These are phyloP conservation scores for Scedosporium dehoogii DNA, from an alignment of 2,329 filamentous ascomycete species.

Conservation along the genomic window DNA sequence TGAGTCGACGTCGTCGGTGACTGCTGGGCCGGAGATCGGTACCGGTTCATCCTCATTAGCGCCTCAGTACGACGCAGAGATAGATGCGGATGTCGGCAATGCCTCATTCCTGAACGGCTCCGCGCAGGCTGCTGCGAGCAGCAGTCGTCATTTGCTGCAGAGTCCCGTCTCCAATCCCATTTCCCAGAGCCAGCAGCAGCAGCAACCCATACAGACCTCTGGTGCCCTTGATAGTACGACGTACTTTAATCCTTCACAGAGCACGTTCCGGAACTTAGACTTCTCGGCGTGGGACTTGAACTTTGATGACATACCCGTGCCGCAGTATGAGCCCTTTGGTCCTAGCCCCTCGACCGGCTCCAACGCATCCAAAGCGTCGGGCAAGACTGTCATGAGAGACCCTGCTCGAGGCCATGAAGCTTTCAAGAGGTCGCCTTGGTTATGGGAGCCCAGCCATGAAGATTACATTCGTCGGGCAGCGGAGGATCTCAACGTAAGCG, in stretches of 20 bases:
- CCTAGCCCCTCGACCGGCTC: slow-evolving; percentile 18
- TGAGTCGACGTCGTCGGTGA: slow-evolving; percentile 1
- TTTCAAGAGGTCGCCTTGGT: slow-evolving; percentile 23
- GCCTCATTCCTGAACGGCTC: background rate
- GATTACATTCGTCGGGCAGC: slow-evolving; percentile 12
- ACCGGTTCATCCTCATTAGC: background rate
- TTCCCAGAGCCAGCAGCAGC: background rate
- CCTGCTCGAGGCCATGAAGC: slow-evolving; percentile 19
- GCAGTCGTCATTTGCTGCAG: background rate
- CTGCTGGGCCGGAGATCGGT: background rate
- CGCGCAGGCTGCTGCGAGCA: background rate
- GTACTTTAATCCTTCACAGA: slow-evolving; percentile 18
- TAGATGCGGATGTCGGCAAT: background rate
- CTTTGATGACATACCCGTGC: slow-evolving; percentile 19
- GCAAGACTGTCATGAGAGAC: slow-evolving; percentile 12
- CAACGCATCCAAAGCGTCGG: slow-evolving; percentile 12
- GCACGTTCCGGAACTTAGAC: slow-evolving; percentile 21
- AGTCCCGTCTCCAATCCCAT: background rate
- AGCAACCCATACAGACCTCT: background rate
- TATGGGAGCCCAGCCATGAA: slow-evolving; percentile 21
- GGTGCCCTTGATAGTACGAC: slow-evolving; percentile 9
- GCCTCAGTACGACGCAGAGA: background rate
- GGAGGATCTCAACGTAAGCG: slow-evolving; percentile 1
- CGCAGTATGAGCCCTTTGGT: slow-evolving; percentile 15
- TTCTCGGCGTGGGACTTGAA: slow-evolving; percentile 22